Base-by-base conservation (phyloP, 768 basidiomycete genomes). In the Tephrocybe rancida region DNA sequence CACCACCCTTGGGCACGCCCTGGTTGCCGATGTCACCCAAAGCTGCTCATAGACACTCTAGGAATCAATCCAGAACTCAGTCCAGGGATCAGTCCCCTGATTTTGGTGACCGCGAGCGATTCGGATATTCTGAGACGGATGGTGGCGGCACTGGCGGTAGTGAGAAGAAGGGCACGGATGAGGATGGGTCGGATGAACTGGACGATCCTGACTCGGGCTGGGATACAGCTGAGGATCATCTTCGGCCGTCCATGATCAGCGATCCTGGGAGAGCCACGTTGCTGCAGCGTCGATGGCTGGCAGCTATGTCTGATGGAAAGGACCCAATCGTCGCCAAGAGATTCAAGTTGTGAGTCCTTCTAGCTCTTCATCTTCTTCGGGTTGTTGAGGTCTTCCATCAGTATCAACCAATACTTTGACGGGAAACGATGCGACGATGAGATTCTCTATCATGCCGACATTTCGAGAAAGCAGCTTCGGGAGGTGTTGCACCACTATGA, bases 341-440 rank as follows among this genome's bases (percentile, higher is more conserved):
- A 38, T 98, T 97, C 66, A 87, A 92, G 58, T 72, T 84, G 92
- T 95, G 52, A 62, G 88, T 68, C 19, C 2, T 41, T 4, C 35
- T 21, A 25, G 24, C 9, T 29, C 14, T 21, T 11, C 30, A 19
- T 30, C 21, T 45, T 45, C 24, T 52, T 1, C 48, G 34, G 41
- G 5, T 19, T 3, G 30, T 38, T 53, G 51, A 39, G 2, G 0
- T n/a, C 26, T 27, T n/a, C n/a, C 9, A 47, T 2, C 66, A 95
- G 94, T 55, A 90, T 96, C 47, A 89, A 92, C 55, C 90, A 92
- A 61, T 97, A 93, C 66, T 94, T 98, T 62, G 93, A 98, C 61
- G 96, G 96, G 11, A 90, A 87, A 68, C 86, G 80, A 47, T 92
- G 92, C 0, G 90, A 95, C 55, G 94, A 97, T 59, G 95, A 98